Evolutionary conservation across 2,329 filamentous ascomycete species (phyloP).

Genomic region (Colletotrichum acutatum): DNA sequence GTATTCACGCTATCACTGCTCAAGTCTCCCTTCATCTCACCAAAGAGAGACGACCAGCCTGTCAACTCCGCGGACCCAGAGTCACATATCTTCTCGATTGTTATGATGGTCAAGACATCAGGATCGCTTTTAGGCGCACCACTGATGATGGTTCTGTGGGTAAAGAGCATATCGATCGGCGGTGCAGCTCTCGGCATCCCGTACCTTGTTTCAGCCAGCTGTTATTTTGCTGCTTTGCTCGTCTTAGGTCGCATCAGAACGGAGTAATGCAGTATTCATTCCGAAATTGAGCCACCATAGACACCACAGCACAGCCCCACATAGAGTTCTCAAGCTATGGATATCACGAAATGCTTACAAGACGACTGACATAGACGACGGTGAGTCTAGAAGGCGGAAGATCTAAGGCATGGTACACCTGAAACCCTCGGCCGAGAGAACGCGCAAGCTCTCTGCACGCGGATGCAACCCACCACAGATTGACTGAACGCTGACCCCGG

Average conservation of each 20-base stretch:
- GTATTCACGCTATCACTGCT: conserved; percentile 61
- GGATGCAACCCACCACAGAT: background rate
- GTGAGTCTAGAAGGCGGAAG: background rate
- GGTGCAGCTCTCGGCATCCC: conserved; percentile 48
- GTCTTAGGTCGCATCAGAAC: conserved; percentile 41
- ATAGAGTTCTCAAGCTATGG: background rate
- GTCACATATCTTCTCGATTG: conserved; percentile 59
- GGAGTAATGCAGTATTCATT: background rate
- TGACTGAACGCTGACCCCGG: too few relatives aligned
- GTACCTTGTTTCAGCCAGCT: conserved; percentile 51
- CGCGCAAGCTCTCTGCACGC: background rate
- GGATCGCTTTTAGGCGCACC: conserved; percentile 60
- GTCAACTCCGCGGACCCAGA: conserved; percentile 42
- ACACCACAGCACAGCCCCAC: background rate
- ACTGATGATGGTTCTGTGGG: conserved; percentile 59
- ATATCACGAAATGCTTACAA: too few relatives aligned
- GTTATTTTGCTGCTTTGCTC: conserved; percentile 49
- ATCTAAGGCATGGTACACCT: background rate
- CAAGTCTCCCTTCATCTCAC: conserved; percentile 53
- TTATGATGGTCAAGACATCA: conserved; percentile 61
- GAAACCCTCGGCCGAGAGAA: background rate
- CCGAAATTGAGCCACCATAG: background rate
- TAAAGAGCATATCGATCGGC: conserved; percentile 53
- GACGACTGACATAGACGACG: background rate
- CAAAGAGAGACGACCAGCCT: conserved; percentile 12